Evolutionary conservation across 345 rosid genomes (phyloP).

Genomic region (Populus alba): DNA sequence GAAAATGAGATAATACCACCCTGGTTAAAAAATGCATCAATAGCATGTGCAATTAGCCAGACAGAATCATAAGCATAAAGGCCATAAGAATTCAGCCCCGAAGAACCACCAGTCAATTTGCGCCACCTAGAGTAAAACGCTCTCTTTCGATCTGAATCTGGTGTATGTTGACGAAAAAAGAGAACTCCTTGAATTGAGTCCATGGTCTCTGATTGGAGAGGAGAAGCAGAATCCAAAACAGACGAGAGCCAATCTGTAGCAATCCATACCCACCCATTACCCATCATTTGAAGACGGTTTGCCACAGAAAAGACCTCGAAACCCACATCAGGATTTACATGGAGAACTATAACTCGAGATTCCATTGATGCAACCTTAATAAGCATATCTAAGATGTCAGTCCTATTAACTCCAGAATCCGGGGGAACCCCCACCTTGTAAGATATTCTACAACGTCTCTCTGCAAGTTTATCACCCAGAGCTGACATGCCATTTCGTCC

Average conservation of each 20-base stretch:
- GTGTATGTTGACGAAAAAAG: slow-evolving; percentile 72
- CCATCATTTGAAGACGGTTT: slow-evolving; percentile 80
- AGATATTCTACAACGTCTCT: slow-evolving; percentile 62
- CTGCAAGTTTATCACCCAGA: slow-evolving; percentile 72
- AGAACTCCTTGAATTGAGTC: slow-evolving; percentile 79
- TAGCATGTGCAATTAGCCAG: slow-evolving; percentile 75
- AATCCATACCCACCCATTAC: slow-evolving; percentile 90
- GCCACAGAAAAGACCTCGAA: slow-evolving; percentile 61
- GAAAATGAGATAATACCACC: slow-evolving; percentile 80
- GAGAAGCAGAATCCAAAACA: slow-evolving; percentile 54
- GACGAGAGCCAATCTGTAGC: slow-evolving; percentile 87
- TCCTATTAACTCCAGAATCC: slow-evolving; percentile 21
- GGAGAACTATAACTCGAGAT: slow-evolving; percentile 74
- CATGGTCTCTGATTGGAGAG: slow-evolving; percentile 55
- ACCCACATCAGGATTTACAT: slow-evolving; percentile 53
- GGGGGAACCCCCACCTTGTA: slow-evolving; percentile 68
- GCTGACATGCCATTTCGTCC: slow-evolving; percentile 83
- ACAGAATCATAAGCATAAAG: slow-evolving; percentile 89
- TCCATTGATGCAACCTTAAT: slow-evolving; percentile 76
- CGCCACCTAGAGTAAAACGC: slow-evolving; percentile 65
- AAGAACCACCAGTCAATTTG: slow-evolving; percentile 46
- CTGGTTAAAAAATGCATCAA: slow-evolving; percentile 64
- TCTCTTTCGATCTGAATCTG: slow-evolving; percentile 59
- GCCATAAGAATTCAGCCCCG: slow-evolving; percentile 71
- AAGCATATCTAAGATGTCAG: slow-evolving; percentile 61